These are phyloP conservation scores for Buddleja alternifolia DNA, from an alignment of 257 asterid species.

Conservation along the genomic window DNA sequence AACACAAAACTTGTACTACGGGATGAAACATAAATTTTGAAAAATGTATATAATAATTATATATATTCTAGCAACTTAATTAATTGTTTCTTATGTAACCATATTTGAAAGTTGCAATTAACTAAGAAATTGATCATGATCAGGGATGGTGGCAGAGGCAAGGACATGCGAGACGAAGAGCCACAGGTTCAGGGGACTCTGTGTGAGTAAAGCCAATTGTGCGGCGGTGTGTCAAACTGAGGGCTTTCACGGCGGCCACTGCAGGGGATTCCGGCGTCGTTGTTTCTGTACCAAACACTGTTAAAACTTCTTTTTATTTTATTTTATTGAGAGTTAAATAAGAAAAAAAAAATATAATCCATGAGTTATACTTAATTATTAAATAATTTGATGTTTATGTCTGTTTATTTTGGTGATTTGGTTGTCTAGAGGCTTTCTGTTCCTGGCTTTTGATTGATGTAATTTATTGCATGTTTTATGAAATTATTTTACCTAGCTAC, in stretches of 20 bases:
- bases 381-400: neutral
- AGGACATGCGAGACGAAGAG: slow-evolving; percentile 69
- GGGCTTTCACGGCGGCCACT: slow-evolving; percentile 71
- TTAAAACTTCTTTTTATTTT: slow-evolving; percentile 5
- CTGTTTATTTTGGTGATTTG: neutral
- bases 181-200: slow-evolving; percentile 58
- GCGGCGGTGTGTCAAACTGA: slow-evolving; percentile 62
- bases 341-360: neutral
- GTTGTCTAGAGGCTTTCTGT: slow-evolving; percentile 2
- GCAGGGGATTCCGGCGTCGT: slow-evolving; percentile 80
- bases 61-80: too few species aligned
- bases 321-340: neutral
- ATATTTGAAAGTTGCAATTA: too few species aligned
- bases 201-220: slow-evolving; percentile 53
- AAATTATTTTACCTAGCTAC: neutral
- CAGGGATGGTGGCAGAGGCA: slow-evolving; percentile 52
- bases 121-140: too few species aligned
- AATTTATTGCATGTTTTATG: neutral
- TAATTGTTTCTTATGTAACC: too few species aligned
- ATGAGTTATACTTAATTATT: neutral
- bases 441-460: slow-evolving; percentile 9
- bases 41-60: too few species aligned
- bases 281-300: slow-evolving; percentile 70
- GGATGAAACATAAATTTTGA: too few species aligned
- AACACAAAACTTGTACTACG: too few species aligned